Percentiles rank a stretch among this genome's conserved stretches.
Evolutionary conservation across 164 flowering plant species (phyloP).

Genomic region (Magnolia changhungtana): DNA sequence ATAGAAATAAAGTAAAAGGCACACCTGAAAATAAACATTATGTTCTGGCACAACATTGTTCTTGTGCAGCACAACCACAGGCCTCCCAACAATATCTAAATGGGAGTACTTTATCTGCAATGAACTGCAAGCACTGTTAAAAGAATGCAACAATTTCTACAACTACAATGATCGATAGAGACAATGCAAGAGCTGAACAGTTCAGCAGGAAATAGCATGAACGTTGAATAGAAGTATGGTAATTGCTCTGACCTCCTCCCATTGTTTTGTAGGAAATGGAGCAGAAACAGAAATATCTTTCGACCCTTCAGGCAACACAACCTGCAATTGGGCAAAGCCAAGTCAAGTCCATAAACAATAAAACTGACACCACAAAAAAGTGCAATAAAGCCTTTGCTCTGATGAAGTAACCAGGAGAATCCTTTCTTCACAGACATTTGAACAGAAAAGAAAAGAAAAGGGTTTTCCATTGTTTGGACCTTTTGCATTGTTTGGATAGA

Average conservation of each 20-base stretch:
- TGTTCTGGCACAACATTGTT: constrained; percentile 81
- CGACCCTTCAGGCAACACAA: constrained; percentile 95
- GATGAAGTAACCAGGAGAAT: background rate
- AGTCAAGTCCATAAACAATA: background rate
- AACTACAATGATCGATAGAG: background rate
- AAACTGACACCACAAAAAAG: too few species aligned
- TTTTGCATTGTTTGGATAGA: too few species aligned
- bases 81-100: constrained; percentile 84
- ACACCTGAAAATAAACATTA: constrained; percentile 83
- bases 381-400: too few species aligned
- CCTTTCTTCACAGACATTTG: background rate
- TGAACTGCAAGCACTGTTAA: constrained; percentile 10
- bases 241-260: constrained; percentile 54
- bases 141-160: background rate
- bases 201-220: background rate
- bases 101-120: constrained; percentile 76
- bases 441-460: background rate
- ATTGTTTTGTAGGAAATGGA: constrained; percentile 75
- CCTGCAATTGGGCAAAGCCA: constrained; percentile 39
- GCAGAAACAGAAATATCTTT: constrained; percentile 62
- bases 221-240: constrained; percentile 3
- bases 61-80: constrained; percentile 77
- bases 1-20: background rate
- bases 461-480: too few species aligned
- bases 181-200: background rate